Base-by-base conservation (phyloP, 441 rosid genomes). In the Monsonia emarginata region DNA sequence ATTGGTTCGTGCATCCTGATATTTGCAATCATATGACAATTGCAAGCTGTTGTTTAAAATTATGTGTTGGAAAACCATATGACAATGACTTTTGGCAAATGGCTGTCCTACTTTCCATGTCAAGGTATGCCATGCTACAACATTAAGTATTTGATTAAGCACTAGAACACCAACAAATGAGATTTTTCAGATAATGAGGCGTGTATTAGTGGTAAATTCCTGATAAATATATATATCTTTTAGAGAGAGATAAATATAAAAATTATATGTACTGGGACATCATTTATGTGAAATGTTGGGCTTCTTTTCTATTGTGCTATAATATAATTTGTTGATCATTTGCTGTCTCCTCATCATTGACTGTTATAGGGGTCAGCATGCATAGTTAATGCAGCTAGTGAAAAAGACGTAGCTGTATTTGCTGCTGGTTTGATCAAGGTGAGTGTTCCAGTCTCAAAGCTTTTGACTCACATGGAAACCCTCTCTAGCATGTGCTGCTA, bases 341-440 rank as follows among this genome's bases (percentile, higher is more conserved):
- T 70, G 27, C 25, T 74, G 72, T 72, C 50, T 28, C 61, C 76
- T 68, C 2, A 40, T n/a, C 72, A 38, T 69, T 70, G 42, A 63
- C 46, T 76, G 65, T 68, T 61, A 68, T 80, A 93, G 98, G 91
- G 89, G n/a, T 86, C 98, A 16, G 79, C 88, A 67, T 93, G 98
- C 79, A 79, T 93, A 73, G 91, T 93, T 40, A 93, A 93, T 78
- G 95, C 98, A 65, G 97, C 87, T 65, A 93, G 96, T 77, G 97
- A 88, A 7, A 82, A 91, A 76, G 98, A 93, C 81, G 82, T 93
- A 93, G 88, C 90, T 81, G 98, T 90, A 27, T 90, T 93, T 85
- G 88, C 97, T 21, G 86, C 83, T 38, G 97, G 97, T 71, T 90
- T 93, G 98, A 82, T 88, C 70, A 93, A 88, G 90, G 98, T 81